A percentile compares a stretch with the other conserved stretches of the same genome.
Evolutionary conservation across 805 yeast species (phyloP).

Genomic region (Metschnikowia colocasiae): DNA sequence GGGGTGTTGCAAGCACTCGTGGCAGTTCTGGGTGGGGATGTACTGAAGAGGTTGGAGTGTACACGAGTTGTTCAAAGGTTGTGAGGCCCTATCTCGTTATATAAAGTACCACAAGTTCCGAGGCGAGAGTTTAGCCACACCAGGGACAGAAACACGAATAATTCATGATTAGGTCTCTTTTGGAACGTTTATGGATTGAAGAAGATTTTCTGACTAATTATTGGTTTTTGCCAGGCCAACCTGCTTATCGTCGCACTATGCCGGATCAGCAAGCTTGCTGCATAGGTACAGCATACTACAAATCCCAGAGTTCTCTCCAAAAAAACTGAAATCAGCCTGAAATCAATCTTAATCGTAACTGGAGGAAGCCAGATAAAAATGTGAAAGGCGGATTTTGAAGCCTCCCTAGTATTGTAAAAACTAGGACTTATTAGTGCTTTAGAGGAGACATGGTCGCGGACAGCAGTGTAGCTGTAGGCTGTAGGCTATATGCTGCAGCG

Average conservation of each 20-base stretch:
- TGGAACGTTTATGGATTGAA: too few relatives aligned
- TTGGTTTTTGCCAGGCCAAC: background rate
- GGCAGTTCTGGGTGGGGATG: background rate
- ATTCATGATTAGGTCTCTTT: too few relatives aligned
- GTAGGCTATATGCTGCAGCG: too few relatives aligned
- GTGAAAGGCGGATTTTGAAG: too few relatives aligned
- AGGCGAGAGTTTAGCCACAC: background rate
- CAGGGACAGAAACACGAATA: background rate
- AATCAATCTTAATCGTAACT: too few relatives aligned
- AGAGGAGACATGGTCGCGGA: too few relatives aligned
- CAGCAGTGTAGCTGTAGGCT: too few relatives aligned
- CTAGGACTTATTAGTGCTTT: too few relatives aligned
- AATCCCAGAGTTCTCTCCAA: background rate
- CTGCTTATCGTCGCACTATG: background rate
- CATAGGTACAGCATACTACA: background rate
- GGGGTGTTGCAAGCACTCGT: background rate
- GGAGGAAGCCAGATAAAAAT: too few relatives aligned
- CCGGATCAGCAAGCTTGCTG: slow-evolving; percentile 2
- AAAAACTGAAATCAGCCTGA: too few relatives aligned
- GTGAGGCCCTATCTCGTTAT: slow-evolving; percentile 1
- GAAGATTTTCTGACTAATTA: too few relatives aligned
- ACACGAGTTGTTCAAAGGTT: background rate
- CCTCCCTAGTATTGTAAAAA: too few relatives aligned
- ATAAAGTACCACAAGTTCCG: slow-evolving; percentile 1
- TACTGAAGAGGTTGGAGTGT: background rate